Conservation (phyloP, 495 filamentous ascomycete genomes). For the Tricharina praecox region DNA sequence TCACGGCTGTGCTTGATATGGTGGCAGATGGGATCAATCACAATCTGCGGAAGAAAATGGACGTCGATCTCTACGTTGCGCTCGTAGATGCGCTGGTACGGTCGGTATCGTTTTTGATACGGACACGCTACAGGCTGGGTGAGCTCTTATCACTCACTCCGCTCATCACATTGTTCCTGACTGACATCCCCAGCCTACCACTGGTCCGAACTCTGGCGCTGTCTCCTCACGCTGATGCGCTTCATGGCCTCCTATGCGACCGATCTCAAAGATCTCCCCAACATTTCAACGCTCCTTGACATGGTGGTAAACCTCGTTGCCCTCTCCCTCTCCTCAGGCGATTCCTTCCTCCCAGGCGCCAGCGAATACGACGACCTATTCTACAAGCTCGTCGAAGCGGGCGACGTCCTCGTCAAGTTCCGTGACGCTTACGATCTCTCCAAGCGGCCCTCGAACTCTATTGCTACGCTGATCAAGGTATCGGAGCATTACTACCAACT, state of each 20-base stretch:
- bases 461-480: slow-evolving; percentile 69
- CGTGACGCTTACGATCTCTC: slow-evolving; percentile 46
- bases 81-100: slow-evolving; percentile 51
- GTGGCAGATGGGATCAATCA: slow-evolving; percentile 84
- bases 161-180: slow-evolving; percentile 9
- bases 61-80: slow-evolving; percentile 58
- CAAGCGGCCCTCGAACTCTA: slow-evolving; percentile 43
- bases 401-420: slow-evolving; percentile 70
- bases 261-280: slow-evolving; percentile 47
- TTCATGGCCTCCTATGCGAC: slow-evolving; percentile 73
- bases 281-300: slow-evolving; percentile 46
- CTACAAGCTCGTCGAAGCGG: slow-evolving; percentile 91
- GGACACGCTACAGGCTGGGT: slow-evolving; percentile 52
- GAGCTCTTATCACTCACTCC: slow-evolving; percentile 7
- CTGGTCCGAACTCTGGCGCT: slow-evolving; percentile 90
- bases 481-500: slow-evolving; percentile 74
- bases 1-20: slow-evolving; percentile 62
- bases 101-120: slow-evolving; percentile 64
- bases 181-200: slow-evolving; percentile 43
- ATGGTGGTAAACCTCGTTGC: slow-evolving; percentile 69
- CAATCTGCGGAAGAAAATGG: slow-evolving; percentile 71
- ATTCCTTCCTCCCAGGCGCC: slow-evolving; percentile 80
- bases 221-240: slow-evolving; percentile 71
- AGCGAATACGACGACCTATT: slow-evolving; percentile 88
- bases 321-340: slow-evolving; percentile 69